A percentile compares a stretch with the other conserved stretches of the same genome.
Evolutionary conservation across 2,329 filamentous ascomycete genomes (phyloP).

Genomic region (Xylariaceae sp.): DNA sequence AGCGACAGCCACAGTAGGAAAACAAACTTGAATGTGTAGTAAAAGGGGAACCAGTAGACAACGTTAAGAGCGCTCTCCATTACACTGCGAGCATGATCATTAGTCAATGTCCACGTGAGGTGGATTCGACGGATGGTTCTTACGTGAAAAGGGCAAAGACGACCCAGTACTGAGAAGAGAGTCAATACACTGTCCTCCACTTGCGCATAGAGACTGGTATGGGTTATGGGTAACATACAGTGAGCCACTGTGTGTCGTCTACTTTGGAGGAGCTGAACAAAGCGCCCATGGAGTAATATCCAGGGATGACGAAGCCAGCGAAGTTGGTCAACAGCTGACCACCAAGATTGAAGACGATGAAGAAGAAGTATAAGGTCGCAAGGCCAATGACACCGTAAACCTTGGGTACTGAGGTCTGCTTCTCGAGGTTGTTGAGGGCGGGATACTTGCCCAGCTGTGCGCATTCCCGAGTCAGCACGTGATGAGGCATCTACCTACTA

Average conservation of each 20-base stretch:
- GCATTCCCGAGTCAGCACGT: slow-evolving; percentile 12
- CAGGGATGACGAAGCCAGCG: slow-evolving; percentile 77
- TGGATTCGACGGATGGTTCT: slow-evolving; percentile 25
- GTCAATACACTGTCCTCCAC: slow-evolving; percentile 8
- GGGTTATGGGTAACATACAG: slow-evolving; percentile 50
- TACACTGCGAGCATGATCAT: slow-evolving; percentile 46
- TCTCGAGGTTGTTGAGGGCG: slow-evolving; percentile 79
- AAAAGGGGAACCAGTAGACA: slow-evolving; percentile 96
- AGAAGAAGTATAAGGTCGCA: slow-evolving; percentile 79
- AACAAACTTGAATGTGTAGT: slow-evolving; percentile 99
- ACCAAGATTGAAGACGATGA: slow-evolving; percentile 89
- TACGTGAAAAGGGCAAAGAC: slow-evolving; percentile 78
- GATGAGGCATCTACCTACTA: no score
- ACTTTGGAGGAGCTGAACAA: slow-evolving; percentile 69
- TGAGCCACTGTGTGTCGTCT: slow-evolving; percentile 81
- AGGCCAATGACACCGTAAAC: slow-evolving; percentile 78
- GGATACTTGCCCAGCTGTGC: slow-evolving; percentile 80
- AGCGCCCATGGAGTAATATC: slow-evolving; percentile 79
- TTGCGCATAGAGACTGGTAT: slow-evolving; percentile 6
- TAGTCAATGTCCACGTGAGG: not conserved
- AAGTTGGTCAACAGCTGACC: slow-evolving; percentile 86
- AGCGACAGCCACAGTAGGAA: slow-evolving; percentile 97
- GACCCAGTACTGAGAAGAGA: slow-evolving; percentile 70
- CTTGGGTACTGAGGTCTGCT: slow-evolving; percentile 79
- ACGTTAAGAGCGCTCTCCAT: slow-evolving; percentile 79